These are phyloP conservation scores for Camellia granthamiana DNA, from an alignment of 148 eudicot species.

Conservation along the genomic window DNA sequence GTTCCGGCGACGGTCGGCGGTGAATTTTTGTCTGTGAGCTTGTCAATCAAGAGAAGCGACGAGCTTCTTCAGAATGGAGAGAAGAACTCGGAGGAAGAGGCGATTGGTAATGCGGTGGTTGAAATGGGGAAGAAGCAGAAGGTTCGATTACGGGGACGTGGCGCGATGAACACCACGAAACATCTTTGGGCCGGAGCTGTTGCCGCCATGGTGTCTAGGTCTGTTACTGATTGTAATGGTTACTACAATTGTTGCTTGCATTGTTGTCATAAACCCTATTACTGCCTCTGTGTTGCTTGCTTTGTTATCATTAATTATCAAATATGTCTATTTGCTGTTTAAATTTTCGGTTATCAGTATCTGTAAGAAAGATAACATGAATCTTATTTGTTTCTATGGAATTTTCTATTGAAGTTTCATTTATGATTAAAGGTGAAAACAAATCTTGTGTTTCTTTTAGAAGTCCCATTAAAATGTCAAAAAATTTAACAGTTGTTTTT, in stretches of 20 bases:
- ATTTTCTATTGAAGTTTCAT: no score
- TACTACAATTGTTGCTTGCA: background rate
- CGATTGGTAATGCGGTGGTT: slow-evolving; percentile 7
- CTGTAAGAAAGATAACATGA: no score
- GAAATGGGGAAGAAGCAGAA: slow-evolving; percentile 17
- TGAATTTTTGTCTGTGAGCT: slow-evolving; percentile 55
- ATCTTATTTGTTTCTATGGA: no score
- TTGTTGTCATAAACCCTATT: no score
- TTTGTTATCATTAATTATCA: no score
- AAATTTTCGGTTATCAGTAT: no score
- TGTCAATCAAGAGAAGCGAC: slow-evolving; percentile 34
- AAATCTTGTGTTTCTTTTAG: no score
- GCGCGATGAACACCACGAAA: slow-evolving; percentile 73
- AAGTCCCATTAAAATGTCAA: no score
- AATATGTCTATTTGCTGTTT: no score
- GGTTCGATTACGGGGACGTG: slow-evolving; percentile 29
- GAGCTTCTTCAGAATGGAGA: slow-evolving; percentile 19
- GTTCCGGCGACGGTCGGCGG: slow-evolving; percentile 8
- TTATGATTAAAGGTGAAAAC: no score
- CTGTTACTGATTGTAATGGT: background rate
- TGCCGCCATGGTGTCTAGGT: slow-evolving; percentile 97
- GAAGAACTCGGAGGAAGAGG: slow-evolving; percentile 8
- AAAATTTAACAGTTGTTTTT: no score
- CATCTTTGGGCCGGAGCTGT: slow-evolving; percentile 94
- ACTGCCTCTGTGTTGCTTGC: no score